phyloP scores from a whole-genome alignment of 305 asterid genomes.

The Coffea humblotiana region DNA sequence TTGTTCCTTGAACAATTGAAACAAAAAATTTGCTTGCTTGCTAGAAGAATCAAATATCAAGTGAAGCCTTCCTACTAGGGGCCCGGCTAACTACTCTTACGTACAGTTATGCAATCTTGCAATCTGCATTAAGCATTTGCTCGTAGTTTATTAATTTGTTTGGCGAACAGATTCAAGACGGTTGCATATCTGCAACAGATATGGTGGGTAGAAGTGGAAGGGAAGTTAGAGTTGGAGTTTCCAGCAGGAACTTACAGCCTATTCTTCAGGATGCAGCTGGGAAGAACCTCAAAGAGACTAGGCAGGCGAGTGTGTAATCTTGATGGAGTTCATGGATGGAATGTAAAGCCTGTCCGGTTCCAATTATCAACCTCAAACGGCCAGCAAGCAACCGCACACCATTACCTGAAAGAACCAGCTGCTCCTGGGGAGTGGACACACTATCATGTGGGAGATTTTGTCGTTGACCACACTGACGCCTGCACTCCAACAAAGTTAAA shows the following conservation, averaged over 20 bases:
- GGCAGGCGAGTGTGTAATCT: slow-evolving; percentile 23
- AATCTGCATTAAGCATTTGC: not conserved
- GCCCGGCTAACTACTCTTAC: not conserved
- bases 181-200: slow-evolving; percentile 56
- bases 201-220: slow-evolving; percentile 72
- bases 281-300: slow-evolving; percentile 27
- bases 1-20: too few species aligned
- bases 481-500: slow-evolving; percentile 36
- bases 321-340: slow-evolving; percentile 46
- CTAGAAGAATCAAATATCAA: too few species aligned
- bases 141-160: not conserved
- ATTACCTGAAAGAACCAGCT: slow-evolving; percentile 28
- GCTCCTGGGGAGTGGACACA: slow-evolving; percentile 44
- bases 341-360: slow-evolving; percentile 47
- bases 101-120: not conserved
- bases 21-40: too few species aligned
- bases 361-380: slow-evolving; percentile 40
- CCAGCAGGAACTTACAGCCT: slow-evolving; percentile 53
- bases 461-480: slow-evolving; percentile 31
- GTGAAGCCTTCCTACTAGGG: not conserved
- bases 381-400: slow-evolving; percentile 25
- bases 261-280: slow-evolving; percentile 53
- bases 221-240: slow-evolving; percentile 52
- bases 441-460: slow-evolving; percentile 60
- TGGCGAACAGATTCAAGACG: slow-evolving; percentile 36